Evolutionary conservation across 2,329 filamentous ascomycete genomes (phyloP), one percentile per base, ranked within the genome.

Genomic region (Canariomyces notabilis): DNA sequence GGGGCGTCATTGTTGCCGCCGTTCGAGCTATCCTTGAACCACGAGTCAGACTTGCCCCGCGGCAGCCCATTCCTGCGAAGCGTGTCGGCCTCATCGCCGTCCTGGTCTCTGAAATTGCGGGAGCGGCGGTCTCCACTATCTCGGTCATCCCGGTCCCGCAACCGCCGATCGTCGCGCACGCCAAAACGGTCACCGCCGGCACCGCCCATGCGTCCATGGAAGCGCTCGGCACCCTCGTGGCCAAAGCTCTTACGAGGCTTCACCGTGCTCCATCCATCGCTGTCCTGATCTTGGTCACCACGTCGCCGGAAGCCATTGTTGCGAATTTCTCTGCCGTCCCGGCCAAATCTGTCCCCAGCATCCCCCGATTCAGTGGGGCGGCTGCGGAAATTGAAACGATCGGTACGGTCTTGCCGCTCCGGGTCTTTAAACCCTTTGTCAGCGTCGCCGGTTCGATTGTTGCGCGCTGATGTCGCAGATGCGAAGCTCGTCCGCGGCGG

Each of bases 401-500:
- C 80, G 50, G 69, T 65, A 9, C 67, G 79, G 44, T 83, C 80
- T 50, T 70, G 68, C 11, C 67, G 59, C 19, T 80, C 76, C 6
- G 64, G 46, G 39, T 79, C 77, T 56, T 77, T 80, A 19, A 61
- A 51, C 2, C 67, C 61, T 55, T 79, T 81, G 21, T 83, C 76
- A 21, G 68, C 69, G 40, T 80, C 77, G 40, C 73, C 67, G 12
- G 68, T 67, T 49, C 67, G 65, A 14, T 61, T 57, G 33, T 60
- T 63, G 51, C 79, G 75, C 42, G 73, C 66, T 23, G 78, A 72
- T 48, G 85, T 87, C 18, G 84, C 78, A 1, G 89, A 94, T 43
- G 87, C 80, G 65, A 96, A 95, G 36, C 82, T 80, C 37, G 82
- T 87, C 64, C 87, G 87, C 2, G 89, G 87, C 16, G 89, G 89